Evolutionary conservation across 768 basidiomycete species (phyloP).

Genomic region (Mrakia gelida): DNA sequence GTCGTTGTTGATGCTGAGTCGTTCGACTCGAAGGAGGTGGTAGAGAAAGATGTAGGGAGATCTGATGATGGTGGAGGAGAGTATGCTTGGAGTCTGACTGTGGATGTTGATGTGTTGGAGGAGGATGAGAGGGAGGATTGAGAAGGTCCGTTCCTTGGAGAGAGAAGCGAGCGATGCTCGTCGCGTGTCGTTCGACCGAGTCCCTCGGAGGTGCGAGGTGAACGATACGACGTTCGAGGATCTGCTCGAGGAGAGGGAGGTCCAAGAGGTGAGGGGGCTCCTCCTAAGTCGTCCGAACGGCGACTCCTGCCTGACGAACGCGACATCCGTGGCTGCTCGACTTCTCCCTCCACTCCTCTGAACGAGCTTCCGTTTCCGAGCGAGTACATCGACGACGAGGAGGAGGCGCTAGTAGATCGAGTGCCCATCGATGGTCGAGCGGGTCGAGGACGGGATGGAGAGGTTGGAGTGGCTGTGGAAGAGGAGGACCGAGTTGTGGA

Average conservation of each 20-base stretch:
- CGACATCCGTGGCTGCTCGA: neutral
- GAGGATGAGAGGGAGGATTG: neutral
- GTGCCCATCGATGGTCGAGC: neutral
- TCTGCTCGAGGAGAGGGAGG: neutral
- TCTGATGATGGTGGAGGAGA: neutral
- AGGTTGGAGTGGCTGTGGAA: neutral
- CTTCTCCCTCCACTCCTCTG: neutral
- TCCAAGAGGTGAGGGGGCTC: neutral
- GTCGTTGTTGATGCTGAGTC: neutral
- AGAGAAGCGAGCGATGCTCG: neutral
- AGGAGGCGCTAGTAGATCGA: neutral
- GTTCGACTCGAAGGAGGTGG: constrained; percentile 3
- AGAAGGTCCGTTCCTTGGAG: neutral
- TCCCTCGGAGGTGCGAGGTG: neutral
- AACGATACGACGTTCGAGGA: neutral
- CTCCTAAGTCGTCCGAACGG: neutral
- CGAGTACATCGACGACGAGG: constrained; percentile 14
- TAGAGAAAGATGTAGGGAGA: neutral
- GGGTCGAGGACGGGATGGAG: neutral
- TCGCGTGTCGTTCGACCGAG: neutral
- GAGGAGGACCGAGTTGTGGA: neutral
- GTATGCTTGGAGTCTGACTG: neutral
- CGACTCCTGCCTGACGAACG: neutral
- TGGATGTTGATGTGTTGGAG: neutral
- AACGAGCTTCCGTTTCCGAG: constrained; percentile 8